These are phyloP conservation scores for Sarcodon aspratus DNA, from an alignment of 768 basidiomycete genomes.

Conservation along the genomic window DNA sequence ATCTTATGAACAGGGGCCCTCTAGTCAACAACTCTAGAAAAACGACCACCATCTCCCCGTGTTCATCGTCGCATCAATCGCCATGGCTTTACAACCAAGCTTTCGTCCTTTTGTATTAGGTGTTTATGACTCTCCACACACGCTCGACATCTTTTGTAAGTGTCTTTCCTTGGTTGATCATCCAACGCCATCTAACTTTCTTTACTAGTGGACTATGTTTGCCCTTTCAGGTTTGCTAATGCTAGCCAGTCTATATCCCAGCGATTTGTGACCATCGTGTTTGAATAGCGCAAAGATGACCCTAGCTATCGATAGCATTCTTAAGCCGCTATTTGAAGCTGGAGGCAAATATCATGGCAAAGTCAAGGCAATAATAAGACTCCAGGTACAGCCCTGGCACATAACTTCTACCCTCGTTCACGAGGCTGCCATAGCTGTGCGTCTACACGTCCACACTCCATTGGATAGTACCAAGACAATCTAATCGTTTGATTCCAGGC, in stretches of 20 bases:
- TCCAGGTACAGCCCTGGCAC: constrained; percentile 78
- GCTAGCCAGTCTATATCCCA: not conserved
- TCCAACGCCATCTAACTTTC: not conserved
- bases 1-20: not conserved
- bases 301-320: constrained; percentile 42
- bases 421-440: constrained; percentile 74
- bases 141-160: constrained; percentile 71
- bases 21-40: not conserved
- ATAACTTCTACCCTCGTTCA: constrained; percentile 61
- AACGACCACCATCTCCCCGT: not conserved
- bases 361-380: constrained; percentile 61
- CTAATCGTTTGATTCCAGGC: constrained; percentile 29
- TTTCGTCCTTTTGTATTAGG: constrained; percentile 60
- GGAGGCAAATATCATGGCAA: constrained; percentile 60
- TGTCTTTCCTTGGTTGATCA: not conserved
- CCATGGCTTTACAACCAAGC: constrained; percentile 74
- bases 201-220: constrained; percentile 71
- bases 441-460: constrained; percentile 7
- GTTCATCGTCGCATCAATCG: not conserved
- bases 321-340: constrained; percentile 45
- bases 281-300: constrained; percentile 46
- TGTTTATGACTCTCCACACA: constrained; percentile 49
- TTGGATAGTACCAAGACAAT: not conserved
- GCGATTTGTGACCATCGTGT: not conserved
- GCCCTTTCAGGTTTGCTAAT: constrained; percentile 55